Evolutionary conservation across 768 basidiomycete species (phyloP).

Genomic region (Mycena haematopus): DNA sequence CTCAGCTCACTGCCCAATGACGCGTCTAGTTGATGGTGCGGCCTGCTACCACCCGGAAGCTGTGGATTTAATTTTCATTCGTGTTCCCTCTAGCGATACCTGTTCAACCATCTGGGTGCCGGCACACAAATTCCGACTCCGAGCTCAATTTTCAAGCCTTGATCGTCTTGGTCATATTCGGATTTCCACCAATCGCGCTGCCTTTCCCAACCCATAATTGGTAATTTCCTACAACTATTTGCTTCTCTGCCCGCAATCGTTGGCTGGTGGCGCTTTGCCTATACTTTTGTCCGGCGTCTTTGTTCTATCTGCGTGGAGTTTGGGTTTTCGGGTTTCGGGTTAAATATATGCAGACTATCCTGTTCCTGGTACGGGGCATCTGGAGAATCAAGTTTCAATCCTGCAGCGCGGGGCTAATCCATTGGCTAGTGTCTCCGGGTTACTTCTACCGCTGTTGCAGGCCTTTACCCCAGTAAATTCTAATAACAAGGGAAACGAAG

Average conservation of each 20-base stretch:
- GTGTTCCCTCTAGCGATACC: no score
- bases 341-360: not conserved
- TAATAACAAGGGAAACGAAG: no score
- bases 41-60: no score
- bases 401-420: not conserved
- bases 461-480: no score
- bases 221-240: not conserved
- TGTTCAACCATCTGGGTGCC: no score
- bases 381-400: not conserved
- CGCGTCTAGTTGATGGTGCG: no score
- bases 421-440: not conserved
- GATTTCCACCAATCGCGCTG: not conserved
- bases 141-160: no score
- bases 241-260: not conserved
- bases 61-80: no score
- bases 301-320: not conserved
- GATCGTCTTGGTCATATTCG: not conserved
- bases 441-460: no score
- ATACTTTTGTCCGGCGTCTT: not conserved
- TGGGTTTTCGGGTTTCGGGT: not conserved
- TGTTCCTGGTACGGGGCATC: not conserved
- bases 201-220: not conserved
- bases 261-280: not conserved
- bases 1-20: no score
- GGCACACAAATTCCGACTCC: no score